Base-by-base conservation (phyloP, 495 filamentous ascomycete genomes). In the Podospora fimiseda region DNA sequence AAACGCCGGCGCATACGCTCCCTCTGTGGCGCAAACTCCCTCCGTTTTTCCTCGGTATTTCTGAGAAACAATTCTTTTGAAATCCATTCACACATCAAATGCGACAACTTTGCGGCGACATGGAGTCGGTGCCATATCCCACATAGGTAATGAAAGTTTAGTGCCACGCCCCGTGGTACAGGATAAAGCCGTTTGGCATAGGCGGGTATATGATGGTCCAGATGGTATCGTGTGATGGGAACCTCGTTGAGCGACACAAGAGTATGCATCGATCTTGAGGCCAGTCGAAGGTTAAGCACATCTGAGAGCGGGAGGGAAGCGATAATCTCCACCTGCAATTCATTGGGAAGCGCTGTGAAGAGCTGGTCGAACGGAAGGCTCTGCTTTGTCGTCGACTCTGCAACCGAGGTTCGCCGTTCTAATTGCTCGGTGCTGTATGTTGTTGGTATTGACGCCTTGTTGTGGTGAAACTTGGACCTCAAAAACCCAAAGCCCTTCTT, bases 101-200 rank as follows among this genome's bases (percentile, higher is more conserved):
- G 70, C 0, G 77, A 75, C 9, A 81, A 61, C 54, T 81, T 81
- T 3, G 72, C 66, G 23, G 77, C 76, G 38, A 81, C 77, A 53
- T 80, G 76, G 0, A 81, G 59, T 21, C 78, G 69, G 56, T 81
- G 78, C 78, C 78, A 81, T 61, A 81, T 69, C 20, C 78, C 74
- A 53, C 77, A 81, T 6, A 81, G 68, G 44, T 81, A 76, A 51
- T 80, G 78, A 27, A 81, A 71, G 49, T 70, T 78, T 50, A 79
- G 62, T 11, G 65, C 48, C 3, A 64, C 43, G 7, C 68, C 68
- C 37, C 71, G 65, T 9, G 73, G 72, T 1, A 68, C 43, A 6
- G 77, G 78, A 58, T 80, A 81, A 19, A 80, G 66, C 19, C 72
- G 71, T 52, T 72, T 71, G 38, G 78, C 72, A 53, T 80, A 81